Percentiles rank a stretch among this genome's conserved stretches.
Conservation (phyloP, 2,329 filamentous ascomycete genomes). For the Cryphonectria parasitica region DNA sequence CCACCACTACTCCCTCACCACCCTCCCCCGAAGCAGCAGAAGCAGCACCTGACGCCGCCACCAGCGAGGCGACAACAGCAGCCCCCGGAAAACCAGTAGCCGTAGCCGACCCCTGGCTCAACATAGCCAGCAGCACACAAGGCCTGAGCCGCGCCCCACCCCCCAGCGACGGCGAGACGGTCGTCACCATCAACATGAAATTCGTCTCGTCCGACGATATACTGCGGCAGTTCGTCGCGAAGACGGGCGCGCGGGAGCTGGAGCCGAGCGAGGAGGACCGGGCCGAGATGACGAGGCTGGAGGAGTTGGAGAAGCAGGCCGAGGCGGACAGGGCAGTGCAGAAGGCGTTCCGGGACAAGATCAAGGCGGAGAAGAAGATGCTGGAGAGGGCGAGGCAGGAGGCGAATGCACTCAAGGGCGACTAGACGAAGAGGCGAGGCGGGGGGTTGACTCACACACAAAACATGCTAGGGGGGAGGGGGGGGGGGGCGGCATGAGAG, state of each 20-base stretch:
- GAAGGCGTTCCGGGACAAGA: conserved; percentile 56
- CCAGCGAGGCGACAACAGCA: background rate
- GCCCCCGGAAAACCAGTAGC: conserved; percentile 19
- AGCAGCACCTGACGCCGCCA: background rate
- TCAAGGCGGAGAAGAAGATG: conserved; percentile 65
- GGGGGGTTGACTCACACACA: no score
- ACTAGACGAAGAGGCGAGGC: background rate
- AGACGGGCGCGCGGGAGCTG: conserved; percentile 64
- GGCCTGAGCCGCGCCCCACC: conserved; percentile 54
- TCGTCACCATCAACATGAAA: conserved; percentile 66
- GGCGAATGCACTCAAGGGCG: conserved; percentile 48
- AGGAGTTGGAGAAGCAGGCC: conserved; percentile 55
- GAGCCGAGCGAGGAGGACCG: conserved; percentile 63
- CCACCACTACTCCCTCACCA: conserved; percentile 19
- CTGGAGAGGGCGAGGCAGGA: conserved; percentile 58
- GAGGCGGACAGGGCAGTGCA: conserved; percentile 59
- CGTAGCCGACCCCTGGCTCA: conserved; percentile 27
- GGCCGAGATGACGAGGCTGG: conserved; percentile 59
- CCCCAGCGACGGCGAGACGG: conserved; percentile 53
- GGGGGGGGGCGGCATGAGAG: no score
- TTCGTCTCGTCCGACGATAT: conserved; percentile 64
- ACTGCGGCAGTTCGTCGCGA: conserved; percentile 61
- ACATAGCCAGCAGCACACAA: conserved; percentile 43
- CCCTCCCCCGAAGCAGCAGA: conserved; percentile 19
- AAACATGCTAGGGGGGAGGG: background rate